phyloP scores from a whole-genome alignment of 192 early-diverging fungal genomes.

The Coemansia sp. region DNA sequence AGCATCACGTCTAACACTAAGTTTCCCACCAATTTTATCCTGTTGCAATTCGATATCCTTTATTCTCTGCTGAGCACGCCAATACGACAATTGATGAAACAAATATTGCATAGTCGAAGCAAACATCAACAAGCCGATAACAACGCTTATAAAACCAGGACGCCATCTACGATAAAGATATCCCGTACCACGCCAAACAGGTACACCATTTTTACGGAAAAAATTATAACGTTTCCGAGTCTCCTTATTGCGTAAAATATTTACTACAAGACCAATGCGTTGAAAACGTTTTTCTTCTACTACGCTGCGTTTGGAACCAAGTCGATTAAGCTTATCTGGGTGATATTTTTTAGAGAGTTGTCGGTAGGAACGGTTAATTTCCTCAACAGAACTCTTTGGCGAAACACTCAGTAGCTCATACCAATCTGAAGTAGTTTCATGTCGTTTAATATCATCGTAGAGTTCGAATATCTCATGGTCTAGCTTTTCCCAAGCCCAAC shows the following conservation, averaged over 20 bases:
- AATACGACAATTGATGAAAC: conserved; percentile 58
- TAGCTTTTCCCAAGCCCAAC: conserved; percentile 53
- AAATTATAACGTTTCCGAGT: conserved; percentile 74
- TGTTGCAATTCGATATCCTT: conserved; percentile 27
- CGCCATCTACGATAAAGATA: conserved; percentile 72
- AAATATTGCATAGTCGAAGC: conserved; percentile 65
- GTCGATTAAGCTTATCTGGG: conserved; percentile 70
- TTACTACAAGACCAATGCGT: conserved; percentile 61
- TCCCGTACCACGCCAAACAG: conserved; percentile 75
- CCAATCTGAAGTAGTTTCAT: conserved; percentile 58
- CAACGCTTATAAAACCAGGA: conserved; percentile 64
- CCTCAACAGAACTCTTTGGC: conserved; percentile 53
- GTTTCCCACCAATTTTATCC: conserved; percentile 11
- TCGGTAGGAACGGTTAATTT: conserved; percentile 68
- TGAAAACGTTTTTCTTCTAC: conserved; percentile 62
- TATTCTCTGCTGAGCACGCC: conserved; percentile 63
- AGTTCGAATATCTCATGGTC: conserved; percentile 86
- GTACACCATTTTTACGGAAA: conserved; percentile 78
- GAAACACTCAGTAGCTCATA: conserved; percentile 64
- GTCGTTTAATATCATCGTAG: conserved; percentile 69
- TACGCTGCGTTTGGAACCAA: conserved; percentile 16
- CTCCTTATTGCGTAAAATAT: conserved; percentile 62
- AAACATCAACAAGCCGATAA: conserved; percentile 58
- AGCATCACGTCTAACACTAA: conserved; percentile 7
- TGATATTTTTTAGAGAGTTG: conserved; percentile 68